Base-by-base conservation (phyloP, 345 rosid species). In the Durio zibethinus region DNA sequence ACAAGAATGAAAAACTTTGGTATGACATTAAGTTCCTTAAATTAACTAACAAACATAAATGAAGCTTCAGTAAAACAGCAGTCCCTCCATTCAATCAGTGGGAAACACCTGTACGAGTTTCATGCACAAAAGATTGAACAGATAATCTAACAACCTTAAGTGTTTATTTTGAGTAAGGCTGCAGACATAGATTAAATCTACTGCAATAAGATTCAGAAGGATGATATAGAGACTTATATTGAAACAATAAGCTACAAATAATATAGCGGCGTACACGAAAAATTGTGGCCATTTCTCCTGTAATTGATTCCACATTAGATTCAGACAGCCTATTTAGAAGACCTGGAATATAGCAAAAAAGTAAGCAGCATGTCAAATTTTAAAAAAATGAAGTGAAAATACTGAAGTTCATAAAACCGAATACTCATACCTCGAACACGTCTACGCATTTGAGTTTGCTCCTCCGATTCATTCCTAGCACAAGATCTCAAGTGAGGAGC, bases 241-340 rank as follows among this genome's bases (percentile, higher is more conserved):
- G 59, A 47, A 61, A 61, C 14, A 59, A 42, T 42, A 31, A 14
- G 25, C n/a, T 31, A 65, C 12, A 75, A 74, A 47, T 61, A 78
- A 47, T 31, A 52, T 20, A 52, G 45, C 18, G 78, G 76, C 93
- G 43, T 88, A 96, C 98, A 27, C 79, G 85, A 80, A 86, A 88
- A 74, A 96, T 85, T 64, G 86, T 77, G 65, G 97, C 82, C 81
- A 91, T 87, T 74, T 93, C 97, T 63, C 87, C 92, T 0, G 98
- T 91, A 75, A 93, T 76, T 73, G 97, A 87, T 82, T 96, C 99
- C 78, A 92, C 89, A 73, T 96, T 93, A 45, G 96, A 87, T 86
- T 96, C 99, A 60, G 92, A 88, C 72, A 93, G 79, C 89, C 86
- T 92, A 83, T 92, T 91, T 45, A 93, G 88, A 82, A 96, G 92